phyloP scores from a whole-genome alignment of 1,284 basidiomycete species.

The Sanguinoderma infundibulare region DNA sequence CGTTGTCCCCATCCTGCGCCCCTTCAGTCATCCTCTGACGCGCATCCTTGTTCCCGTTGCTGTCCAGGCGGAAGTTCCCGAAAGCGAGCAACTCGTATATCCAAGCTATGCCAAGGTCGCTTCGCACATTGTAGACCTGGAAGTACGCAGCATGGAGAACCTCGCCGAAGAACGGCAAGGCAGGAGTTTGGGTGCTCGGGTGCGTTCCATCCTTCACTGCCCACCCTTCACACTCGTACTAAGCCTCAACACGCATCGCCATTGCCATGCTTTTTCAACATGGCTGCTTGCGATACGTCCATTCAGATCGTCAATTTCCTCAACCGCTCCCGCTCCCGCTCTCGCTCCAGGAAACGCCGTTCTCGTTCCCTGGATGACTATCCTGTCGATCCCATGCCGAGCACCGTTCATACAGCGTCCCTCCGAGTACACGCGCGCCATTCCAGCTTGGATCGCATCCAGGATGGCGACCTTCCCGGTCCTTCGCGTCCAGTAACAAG shows the following conservation, averaged over 20 bases:
- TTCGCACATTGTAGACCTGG: conserved; percentile 27
- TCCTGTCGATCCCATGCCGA: conserved; percentile 29
- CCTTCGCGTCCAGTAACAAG: conserved; percentile 52
- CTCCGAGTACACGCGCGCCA: conserved; percentile 31
- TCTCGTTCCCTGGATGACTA: conserved; percentile 37
- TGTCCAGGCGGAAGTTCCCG: conserved; percentile 27
- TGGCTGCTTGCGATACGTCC: conserved; percentile 13
- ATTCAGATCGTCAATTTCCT: conserved; percentile 40
- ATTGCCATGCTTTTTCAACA: conserved; percentile 24
- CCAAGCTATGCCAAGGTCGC: conserved; percentile 26
- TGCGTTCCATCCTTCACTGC: conserved; percentile 20
- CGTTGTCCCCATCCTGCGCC: conserved; percentile 13
- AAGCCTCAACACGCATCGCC: conserved; percentile 5
- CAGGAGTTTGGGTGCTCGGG: conserved; percentile 34
- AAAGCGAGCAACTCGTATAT: conserved; percentile 24
- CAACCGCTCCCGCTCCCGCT: conserved; percentile 40
- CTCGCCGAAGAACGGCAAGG: conserved; percentile 31
- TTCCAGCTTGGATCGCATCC: conserved; percentile 30
- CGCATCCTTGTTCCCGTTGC: conserved; percentile 19
- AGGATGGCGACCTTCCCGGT: conserved; percentile 28
- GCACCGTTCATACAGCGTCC: conserved; percentile 27
- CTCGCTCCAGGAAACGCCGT: conserved; percentile 36
- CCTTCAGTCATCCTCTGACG: conserved; percentile 12
- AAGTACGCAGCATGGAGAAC: conserved; percentile 30
- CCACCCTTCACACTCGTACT: conserved; percentile 10